These are phyloP conservation scores for Russula sp. DNA, from an alignment of 768 basidiomycete species.

Conservation along the genomic window DNA sequence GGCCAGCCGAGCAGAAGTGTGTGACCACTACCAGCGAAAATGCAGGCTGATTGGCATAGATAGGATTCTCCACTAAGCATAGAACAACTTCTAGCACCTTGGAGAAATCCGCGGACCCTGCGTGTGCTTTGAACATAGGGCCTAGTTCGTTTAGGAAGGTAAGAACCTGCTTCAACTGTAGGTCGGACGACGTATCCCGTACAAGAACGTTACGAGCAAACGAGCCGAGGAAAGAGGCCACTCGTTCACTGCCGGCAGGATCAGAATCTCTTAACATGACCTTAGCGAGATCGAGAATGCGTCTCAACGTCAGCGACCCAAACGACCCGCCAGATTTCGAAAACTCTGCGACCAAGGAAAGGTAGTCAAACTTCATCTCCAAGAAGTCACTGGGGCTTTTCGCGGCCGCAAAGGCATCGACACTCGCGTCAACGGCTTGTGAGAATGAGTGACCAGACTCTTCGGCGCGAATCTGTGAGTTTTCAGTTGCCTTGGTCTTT, in stretches of 20 bases:
- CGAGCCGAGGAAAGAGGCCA: conserved; percentile 48
- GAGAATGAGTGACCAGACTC: conserved; percentile 19
- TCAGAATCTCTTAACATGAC: conserved; percentile 48
- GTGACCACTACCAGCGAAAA: conserved; percentile 38
- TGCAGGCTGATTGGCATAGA: conserved; percentile 43
- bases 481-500: conserved; percentile 40
- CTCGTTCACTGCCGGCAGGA: conserved; percentile 30
- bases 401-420: conserved; percentile 37
- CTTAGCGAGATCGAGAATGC: conserved; percentile 49
- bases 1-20: conserved; percentile 31
- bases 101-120: conserved; percentile 47
- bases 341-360: conserved; percentile 46
- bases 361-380: conserved; percentile 58
- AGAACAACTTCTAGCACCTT: conserved; percentile 47
- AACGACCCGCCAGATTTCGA: conserved; percentile 43
- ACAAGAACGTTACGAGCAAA: conserved; percentile 45
- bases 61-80: conserved; percentile 36
- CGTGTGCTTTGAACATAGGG: conserved; percentile 47
- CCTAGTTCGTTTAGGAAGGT: conserved; percentile 48
- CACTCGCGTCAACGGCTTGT: conserved; percentile 23
- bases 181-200: conserved; percentile 30
- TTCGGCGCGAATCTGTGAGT: conserved; percentile 26
- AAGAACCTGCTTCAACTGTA: conserved; percentile 40
- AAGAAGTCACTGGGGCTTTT: conserved; percentile 46
- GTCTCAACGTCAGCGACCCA: conserved; percentile 33